Conservation (phyloP, 345 rosid species). For the Angophora floribunda region DNA sequence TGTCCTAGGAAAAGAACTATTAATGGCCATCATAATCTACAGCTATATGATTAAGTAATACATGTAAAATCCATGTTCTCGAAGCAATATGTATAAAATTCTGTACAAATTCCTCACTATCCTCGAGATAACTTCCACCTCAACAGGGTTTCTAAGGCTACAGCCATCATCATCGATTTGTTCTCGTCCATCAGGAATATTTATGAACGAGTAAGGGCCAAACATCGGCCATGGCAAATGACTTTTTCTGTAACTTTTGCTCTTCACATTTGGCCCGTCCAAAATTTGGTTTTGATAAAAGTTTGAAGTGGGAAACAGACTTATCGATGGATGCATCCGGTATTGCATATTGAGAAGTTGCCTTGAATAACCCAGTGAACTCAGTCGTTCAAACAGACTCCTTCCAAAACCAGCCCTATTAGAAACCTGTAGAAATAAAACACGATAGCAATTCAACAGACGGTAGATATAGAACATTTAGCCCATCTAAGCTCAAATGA, state of each 20-base stretch:
- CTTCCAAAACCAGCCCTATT: constrained; percentile 38
- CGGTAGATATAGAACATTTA: background rate
- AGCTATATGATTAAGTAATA: background rate
- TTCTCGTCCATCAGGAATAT: constrained; percentile 32
- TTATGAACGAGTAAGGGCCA: constrained; percentile 43
- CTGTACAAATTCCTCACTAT: constrained; percentile 17
- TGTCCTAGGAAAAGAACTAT: background rate
- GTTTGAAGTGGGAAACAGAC: constrained; percentile 43
- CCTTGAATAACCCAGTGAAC: constrained; percentile 25
- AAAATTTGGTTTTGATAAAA: constrained; percentile 38
- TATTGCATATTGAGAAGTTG: constrained; percentile 48
- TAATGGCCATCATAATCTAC: background rate
- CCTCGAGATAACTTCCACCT: constrained; percentile 26
- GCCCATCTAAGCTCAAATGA: background rate
- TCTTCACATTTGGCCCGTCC: constrained; percentile 34
- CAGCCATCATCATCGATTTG: constrained; percentile 2
- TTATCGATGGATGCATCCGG: constrained; percentile 76
- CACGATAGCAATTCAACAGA: background rate
- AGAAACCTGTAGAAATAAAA: constrained; percentile 18
- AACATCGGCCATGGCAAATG: constrained; percentile 30
- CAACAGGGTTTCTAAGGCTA: constrained; percentile 32
- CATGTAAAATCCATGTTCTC: too few relatives aligned
- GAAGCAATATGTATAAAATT: background rate
- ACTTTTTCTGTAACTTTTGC: constrained; percentile 6
- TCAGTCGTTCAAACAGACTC: constrained; percentile 65